phyloP scores from a whole-genome alignment of 805 yeast species.

The Komagataella phaffii region DNA sequence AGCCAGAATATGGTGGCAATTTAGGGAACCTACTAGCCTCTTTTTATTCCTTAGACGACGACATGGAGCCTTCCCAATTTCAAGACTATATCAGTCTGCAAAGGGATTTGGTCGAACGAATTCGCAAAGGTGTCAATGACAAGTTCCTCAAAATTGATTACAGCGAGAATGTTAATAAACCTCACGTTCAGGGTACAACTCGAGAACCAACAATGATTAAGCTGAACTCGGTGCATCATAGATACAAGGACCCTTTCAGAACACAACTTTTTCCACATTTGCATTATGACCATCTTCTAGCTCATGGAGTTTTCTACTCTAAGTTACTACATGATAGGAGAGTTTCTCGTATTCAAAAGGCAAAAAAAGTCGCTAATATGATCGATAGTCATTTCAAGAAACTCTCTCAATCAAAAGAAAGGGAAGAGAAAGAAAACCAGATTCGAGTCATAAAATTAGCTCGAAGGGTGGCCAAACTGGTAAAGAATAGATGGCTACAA shows the following conservation, averaged over 20 bases:
- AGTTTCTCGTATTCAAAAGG: conserved; percentile 48
- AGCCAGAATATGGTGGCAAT: conserved; percentile 24
- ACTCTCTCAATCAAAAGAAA: conserved; percentile 78
- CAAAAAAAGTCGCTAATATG: conserved; percentile 66
- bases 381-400: conserved; percentile 79
- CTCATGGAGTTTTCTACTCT: conserved; percentile 65
- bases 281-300: conserved; percentile 59
- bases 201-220: conserved; percentile 24
- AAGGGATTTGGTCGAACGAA: conserved; percentile 23
- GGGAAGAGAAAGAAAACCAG: conserved; percentile 64
- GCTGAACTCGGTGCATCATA: conserved; percentile 15
- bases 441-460: conserved; percentile 58
- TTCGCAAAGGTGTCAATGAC: conserved; percentile 31
- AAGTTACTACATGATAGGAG: conserved; percentile 56
- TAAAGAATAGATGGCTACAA: conserved; percentile 79
- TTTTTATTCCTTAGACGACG: conserved; percentile 48
- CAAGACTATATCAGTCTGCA: conserved; percentile 44
- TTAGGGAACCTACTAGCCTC: conserved; percentile 37
- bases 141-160: conserved; percentile 30
- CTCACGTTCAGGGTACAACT: conserved; percentile 26
- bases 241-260: conserved; percentile 25
- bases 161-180: conserved; percentile 29
- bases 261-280: conserved; percentile 14
- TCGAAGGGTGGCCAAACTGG: conserved; percentile 71
- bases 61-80: conserved; percentile 46